Evolutionary conservation across 768 basidiomycete genomes (phyloP), one percentile per base, ranked within the genome.

Genomic region (Mycena polygramma): DNA sequence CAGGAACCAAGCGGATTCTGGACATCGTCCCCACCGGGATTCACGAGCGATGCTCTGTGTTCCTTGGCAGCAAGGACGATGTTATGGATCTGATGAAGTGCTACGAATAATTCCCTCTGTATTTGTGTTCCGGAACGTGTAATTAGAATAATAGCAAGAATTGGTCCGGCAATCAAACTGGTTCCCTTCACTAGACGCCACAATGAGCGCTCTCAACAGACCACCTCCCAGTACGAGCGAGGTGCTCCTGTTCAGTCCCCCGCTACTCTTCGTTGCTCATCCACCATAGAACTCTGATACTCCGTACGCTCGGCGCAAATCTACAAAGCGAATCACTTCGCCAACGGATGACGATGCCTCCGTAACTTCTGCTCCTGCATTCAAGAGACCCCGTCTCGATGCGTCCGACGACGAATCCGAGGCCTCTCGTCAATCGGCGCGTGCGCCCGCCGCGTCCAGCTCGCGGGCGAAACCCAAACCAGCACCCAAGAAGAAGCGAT

Each of bases 41-140:
- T 71, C 98, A 99, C 78, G 93, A 98, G 78, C 90, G 98, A 39
- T 94, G 93, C 82, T 86, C 97, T 6, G 94, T 99, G 30, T 99
- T 96, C 85, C 84, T 99, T 36, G 98, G 98, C 35, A 94, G 92
- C 80, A 91, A 90, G 76, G 97, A 99, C 64, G 98, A 99, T 78
- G 96, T 99, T 41, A 15, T 15, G 15, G 41, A 41, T 41, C 41
- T 41, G 41, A 41, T 41, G 41, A 60, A 60, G 19, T 48, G 46
- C 46, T 54, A 58, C 39, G 26, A 58, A 15, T 10, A 11, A 15
- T 41, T 11, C 11, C 2, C 10, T 10, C 5, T 41, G 41, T 11
- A 41, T 41, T 41, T 41, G 11, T 41, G 41, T 10, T 41, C 41
- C 30, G 30, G 30, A 30, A 30, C 30, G 30, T 30, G 30, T 30